Evolutionary conservation across 805 yeast species (phyloP).

Genomic region (Candida khao-thaluensis): DNA sequence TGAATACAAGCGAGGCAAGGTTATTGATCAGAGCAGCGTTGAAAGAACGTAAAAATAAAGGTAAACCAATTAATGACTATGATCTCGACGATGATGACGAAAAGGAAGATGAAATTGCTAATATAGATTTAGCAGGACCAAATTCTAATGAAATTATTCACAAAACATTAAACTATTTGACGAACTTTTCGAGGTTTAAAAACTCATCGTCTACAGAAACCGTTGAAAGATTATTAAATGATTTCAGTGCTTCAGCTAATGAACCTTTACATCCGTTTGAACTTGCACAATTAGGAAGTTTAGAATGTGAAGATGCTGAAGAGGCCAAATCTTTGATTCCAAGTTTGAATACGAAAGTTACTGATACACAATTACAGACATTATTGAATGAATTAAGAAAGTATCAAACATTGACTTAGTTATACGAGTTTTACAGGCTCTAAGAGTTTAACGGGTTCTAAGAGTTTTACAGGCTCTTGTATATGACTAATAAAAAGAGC

Average conservation of each 20-base stretch:
- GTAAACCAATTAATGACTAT: conserved; percentile 30
- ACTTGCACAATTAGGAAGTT: conserved; percentile 84
- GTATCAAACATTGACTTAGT: conserved; percentile 41
- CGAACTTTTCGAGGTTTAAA: conserved; percentile 85
- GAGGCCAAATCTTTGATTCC: conserved; percentile 96
- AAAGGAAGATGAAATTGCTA: conserved; percentile 45
- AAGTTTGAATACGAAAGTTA: conserved; percentile 74
- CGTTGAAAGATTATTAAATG: conserved; percentile 82
- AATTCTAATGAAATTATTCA: conserved; percentile 86
- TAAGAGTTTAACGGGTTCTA: no score
- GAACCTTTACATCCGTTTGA: conserved; percentile 87
- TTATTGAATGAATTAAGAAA: conserved; percentile 82
- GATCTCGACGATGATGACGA: conserved; percentile 34
- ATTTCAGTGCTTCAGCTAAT: conserved; percentile 50
- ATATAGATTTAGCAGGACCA: conserved; percentile 56
- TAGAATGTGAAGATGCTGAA: conserved; percentile 94
- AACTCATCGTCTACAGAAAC: conserved; percentile 92
- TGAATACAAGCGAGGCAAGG: conserved; percentile 88
- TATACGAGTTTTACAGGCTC: no score
- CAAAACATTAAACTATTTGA: conserved; percentile 83
- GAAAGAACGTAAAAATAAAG: conserved; percentile 52
- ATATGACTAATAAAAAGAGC: no score
- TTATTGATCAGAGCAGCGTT: conserved; percentile 87
- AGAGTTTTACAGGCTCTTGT: no score
- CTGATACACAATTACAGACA: conserved; percentile 83